Conservation (phyloP, 768 basidiomycete species). For the Suillus clintonianus region DNA sequence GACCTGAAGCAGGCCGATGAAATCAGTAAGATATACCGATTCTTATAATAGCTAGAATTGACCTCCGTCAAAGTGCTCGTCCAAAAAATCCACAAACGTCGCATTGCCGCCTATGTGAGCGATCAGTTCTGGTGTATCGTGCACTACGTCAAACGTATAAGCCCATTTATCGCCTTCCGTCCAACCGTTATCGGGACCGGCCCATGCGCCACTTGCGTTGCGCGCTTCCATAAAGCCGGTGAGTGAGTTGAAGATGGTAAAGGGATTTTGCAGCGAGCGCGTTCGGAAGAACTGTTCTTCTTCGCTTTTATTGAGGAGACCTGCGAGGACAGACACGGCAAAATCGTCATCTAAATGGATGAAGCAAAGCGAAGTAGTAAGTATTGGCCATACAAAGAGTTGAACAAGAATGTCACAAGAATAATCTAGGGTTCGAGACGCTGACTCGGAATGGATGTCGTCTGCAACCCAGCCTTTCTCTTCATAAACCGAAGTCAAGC, state of each 20-base stretch:
- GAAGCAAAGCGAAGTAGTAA: background rate
- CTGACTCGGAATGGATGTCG: conserved; percentile 79
- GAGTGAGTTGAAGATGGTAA: conserved; percentile 60
- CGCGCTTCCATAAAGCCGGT: conserved; percentile 86
- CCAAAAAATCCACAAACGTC: conserved; percentile 66
- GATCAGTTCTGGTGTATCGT: conserved; percentile 66
- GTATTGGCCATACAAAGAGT: background rate
- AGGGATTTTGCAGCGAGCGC: conserved; percentile 58
- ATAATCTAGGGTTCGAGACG: conserved; percentile 77
- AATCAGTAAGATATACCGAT: background rate
- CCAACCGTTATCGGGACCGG: conserved; percentile 73
- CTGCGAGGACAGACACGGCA: conserved; percentile 65
- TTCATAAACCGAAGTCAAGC: conserved; percentile 68
- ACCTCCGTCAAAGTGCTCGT: conserved; percentile 55
- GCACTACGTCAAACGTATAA: conserved; percentile 78
- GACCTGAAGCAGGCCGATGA: conserved; percentile 42
- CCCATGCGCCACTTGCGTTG: conserved; percentile 68
- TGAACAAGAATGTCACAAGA: conserved; percentile 53
- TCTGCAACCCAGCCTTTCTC: conserved; percentile 75
- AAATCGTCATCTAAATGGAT: conserved; percentile 68
- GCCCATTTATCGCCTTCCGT: conserved; percentile 83
- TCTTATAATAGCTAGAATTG: conserved; percentile 11
- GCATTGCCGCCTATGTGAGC: conserved; percentile 63
- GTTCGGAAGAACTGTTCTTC: conserved; percentile 53
- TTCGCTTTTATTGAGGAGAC: conserved; percentile 48